These are phyloP conservation scores for Psilocybe azurescens DNA, from an alignment of 768 basidiomycete species.

Conservation along the genomic window DNA sequence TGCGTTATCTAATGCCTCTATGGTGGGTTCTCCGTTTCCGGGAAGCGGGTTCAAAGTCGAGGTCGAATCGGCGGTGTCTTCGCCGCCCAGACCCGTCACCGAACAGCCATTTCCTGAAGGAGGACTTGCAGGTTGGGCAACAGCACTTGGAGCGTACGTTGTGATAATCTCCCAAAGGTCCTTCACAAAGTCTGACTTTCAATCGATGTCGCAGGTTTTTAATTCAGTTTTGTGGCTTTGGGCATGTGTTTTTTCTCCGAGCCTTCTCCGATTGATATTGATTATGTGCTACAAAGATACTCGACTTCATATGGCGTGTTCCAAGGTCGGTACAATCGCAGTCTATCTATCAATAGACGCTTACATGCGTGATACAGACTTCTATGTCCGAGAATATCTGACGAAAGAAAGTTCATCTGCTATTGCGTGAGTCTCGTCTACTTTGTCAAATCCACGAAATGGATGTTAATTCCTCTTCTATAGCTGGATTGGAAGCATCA, in stretches of 20 bases:
- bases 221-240: slow-evolving; percentile 25
- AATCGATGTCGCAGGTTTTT: slow-evolving; percentile 15
- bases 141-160: slow-evolving; percentile 24
- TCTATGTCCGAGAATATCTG: slow-evolving; percentile 14
- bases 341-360: background rate
- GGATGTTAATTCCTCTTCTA: background rate
- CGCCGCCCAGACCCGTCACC: background rate
- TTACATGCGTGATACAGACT: background rate
- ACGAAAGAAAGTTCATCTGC: slow-evolving; percentile 10
- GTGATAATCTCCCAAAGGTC: background rate
- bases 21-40: background rate
- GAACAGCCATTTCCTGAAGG: slow-evolving; percentile 22
- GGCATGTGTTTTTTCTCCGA: slow-evolving; percentile 7
- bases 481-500: slow-evolving; percentile 19
- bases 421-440: slow-evolving; percentile 3
- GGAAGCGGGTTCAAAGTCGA: background rate
- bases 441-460: background rate
- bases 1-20: background rate
- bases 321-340: slow-evolving; percentile 2
- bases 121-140: slow-evolving; percentile 21
- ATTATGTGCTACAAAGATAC: background rate
- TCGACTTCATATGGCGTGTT: slow-evolving; percentile 17
- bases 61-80: background rate
- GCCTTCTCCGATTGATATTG: background rate
- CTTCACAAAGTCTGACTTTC: too few species aligned